These are phyloP conservation scores for Tuber umbilicatum DNA, from an alignment of 495 filamentous ascomycete genomes.

Conservation along the genomic window DNA sequence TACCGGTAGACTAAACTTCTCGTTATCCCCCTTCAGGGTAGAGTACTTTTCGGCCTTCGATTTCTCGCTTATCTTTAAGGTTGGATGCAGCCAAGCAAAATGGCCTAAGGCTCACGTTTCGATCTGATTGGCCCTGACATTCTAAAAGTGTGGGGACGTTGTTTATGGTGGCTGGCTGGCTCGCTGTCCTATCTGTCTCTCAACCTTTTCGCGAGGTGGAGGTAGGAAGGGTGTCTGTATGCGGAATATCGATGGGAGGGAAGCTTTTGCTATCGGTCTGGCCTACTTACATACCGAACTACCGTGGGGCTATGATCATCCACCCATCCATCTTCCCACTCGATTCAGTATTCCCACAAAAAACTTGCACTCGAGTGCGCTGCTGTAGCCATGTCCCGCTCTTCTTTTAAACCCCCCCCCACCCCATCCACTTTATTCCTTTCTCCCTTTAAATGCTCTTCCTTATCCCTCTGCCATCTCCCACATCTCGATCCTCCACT, in stretches of 20 bases:
- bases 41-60: neutral
- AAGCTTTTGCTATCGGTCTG: no score
- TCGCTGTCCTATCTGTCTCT: no score
- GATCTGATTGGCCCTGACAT: neutral
- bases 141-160: neutral
- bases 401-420: neutral
- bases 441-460: neutral
- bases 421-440: neutral
- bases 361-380: neutral
- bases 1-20: neutral
- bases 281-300: neutral
- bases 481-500: neutral
- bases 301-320: neutral
- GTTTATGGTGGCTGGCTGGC: neutral
- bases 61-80: neutral
- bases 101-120: neutral
- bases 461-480: neutral
- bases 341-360: neutral
- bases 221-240: no score
- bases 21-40: neutral
- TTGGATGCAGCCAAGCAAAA: neutral
- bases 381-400: neutral
- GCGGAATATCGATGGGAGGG: no score
- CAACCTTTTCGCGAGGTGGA: neutral
- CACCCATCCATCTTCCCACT: neutral